Conservation (phyloP, 768 basidiomycete species). For the Xanthoconium purpureum region DNA sequence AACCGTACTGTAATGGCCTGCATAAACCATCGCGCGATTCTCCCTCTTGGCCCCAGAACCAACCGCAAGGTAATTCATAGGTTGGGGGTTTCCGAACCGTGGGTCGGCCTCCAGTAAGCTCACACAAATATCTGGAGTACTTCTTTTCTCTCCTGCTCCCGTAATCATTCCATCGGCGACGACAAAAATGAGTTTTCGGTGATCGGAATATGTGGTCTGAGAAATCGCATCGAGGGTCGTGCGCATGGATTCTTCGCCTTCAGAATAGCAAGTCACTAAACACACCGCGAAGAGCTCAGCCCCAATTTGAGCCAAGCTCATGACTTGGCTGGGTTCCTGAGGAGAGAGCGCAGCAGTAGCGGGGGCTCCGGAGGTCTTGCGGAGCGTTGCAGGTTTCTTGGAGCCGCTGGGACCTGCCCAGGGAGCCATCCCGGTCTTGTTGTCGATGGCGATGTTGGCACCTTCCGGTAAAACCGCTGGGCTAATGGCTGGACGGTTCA, state of each 20-base stretch:
- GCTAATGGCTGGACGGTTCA: conserved; percentile 83
- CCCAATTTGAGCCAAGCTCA: conserved; percentile 89
- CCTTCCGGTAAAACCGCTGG: conserved; percentile 97
- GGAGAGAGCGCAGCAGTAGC: conserved; percentile 45
- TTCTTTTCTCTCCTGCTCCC: conserved; percentile 91
- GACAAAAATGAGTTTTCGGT: conserved; percentile 87
- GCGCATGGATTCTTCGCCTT: conserved; percentile 89
- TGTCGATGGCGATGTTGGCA: conserved; percentile 91
- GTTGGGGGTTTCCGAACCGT: conserved; percentile 91
- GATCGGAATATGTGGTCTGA: conserved; percentile 84
- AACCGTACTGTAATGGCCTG: conserved; percentile 94
- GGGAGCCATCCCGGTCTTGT: conserved; percentile 87
- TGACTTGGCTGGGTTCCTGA: conserved; percentile 44
- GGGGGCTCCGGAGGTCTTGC: conserved; percentile 39
- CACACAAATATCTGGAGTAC: conserved; percentile 97
- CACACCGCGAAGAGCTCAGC: conserved; percentile 94
- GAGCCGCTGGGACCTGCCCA: conserved; percentile 69
- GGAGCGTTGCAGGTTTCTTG: conserved; percentile 48
- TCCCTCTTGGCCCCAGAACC: conserved; percentile 86
- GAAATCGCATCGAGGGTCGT: conserved; percentile 95
- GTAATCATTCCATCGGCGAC: conserved; percentile 99
- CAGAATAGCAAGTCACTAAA: conserved; percentile 96
- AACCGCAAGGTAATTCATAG: conserved; percentile 91
- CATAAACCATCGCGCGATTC: conserved; percentile 97
- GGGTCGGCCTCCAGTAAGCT: conserved; percentile 88